phyloP scores from a whole-genome alignment of 1,284 basidiomycete species.

The Takashimella koratensis region DNA sequence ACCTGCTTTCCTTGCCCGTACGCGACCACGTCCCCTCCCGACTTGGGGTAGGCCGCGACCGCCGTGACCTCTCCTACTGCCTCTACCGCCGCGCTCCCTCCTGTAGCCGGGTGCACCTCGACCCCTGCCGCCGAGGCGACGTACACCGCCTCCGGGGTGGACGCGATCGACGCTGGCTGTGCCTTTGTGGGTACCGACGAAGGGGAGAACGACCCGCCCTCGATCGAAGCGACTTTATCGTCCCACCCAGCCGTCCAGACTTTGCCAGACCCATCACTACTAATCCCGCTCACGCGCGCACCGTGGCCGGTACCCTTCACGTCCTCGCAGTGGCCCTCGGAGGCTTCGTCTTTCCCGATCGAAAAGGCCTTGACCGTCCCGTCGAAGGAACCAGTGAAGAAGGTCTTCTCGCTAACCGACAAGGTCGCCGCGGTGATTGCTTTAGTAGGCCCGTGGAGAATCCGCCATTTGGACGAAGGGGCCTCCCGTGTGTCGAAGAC shows the following conservation, averaged over 20 bases:
- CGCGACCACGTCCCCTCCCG: slow-evolving; percentile 33
- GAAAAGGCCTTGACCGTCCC: slow-evolving; percentile 68
- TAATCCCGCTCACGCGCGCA: slow-evolving; percentile 65
- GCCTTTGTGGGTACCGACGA: slow-evolving; percentile 50
- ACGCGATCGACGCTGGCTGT: slow-evolving; percentile 71
- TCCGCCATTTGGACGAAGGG: slow-evolving; percentile 56
- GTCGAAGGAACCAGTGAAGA: slow-evolving; percentile 78
- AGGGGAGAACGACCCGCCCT: slow-evolving; percentile 54
- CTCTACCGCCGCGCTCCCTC: slow-evolving; percentile 18
- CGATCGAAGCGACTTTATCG: slow-evolving; percentile 61
- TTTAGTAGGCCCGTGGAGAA: slow-evolving; percentile 72
- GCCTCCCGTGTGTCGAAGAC: slow-evolving; percentile 72
- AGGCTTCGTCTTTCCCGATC: slow-evolving; percentile 22
- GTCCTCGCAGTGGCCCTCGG: slow-evolving; percentile 50
- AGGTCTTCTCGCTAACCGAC: slow-evolving; percentile 53
- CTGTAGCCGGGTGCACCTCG: slow-evolving; percentile 52
- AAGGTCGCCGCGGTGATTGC: slow-evolving; percentile 65
- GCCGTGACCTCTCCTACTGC: slow-evolving; percentile 27
- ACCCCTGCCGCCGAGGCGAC: slow-evolving; percentile 64
- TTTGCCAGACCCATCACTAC: slow-evolving; percentile 50
- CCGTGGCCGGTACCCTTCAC: slow-evolving; percentile 67
- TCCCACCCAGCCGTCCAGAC: slow-evolving; percentile 74
- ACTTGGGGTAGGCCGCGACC: slow-evolving; percentile 32
- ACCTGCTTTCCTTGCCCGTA: slow-evolving; percentile 57
- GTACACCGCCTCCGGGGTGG: slow-evolving; percentile 62